A percentile compares a stretch with the other conserved stretches of the same genome.
Evolutionary conservation across 1,139 yeast species (phyloP).

Genomic region (Yamadazyma kanchanaburiensis): DNA sequence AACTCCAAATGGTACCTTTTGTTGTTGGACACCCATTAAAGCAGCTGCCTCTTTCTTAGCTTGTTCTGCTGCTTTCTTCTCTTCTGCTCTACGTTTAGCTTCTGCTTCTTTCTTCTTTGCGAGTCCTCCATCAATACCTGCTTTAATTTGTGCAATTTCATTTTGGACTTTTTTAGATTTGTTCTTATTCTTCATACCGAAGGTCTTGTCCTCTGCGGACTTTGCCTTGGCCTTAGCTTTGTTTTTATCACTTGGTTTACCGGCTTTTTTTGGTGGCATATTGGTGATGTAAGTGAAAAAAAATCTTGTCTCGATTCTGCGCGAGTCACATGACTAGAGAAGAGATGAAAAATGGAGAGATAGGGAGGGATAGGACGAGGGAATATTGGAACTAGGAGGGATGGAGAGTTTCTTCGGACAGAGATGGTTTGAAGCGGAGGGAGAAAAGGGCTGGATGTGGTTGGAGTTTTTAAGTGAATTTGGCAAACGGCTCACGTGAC

Average conservation of each 20-base stretch:
- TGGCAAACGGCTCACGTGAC: no score
- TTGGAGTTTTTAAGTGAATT: no score
- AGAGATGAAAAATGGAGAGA: background rate
- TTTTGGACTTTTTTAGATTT: constrained; percentile 90
- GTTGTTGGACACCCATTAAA: constrained; percentile 68
- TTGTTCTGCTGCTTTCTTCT: constrained; percentile 85
- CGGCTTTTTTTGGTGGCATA: constrained; percentile 69
- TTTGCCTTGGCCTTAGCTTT: constrained; percentile 69
- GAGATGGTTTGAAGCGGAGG: no score
- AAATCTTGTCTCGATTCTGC: constrained; percentile 7
- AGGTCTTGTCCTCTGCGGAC: constrained; percentile 83
- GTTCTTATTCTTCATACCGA: constrained; percentile 92
- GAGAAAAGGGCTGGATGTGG: no score
- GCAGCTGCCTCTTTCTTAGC: constrained; percentile 87
- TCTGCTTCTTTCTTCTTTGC: constrained; percentile 75
- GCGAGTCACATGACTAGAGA: constrained; percentile 3
- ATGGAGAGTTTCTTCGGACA: no score
- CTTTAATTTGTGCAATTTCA: constrained; percentile 70
- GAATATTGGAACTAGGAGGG: no score
- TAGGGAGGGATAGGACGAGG: no score
- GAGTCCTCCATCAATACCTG: constrained; percentile 61
- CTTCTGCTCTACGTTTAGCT: constrained; percentile 72
- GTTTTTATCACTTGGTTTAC: constrained; percentile 53
- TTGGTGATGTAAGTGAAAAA: constrained; percentile 2
- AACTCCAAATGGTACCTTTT: constrained; percentile 94